Evolutionary conservation across 768 basidiomycete species (phyloP), one percentile per base, ranked within the genome.

Genomic region (Tulasnella calospora): DNA sequence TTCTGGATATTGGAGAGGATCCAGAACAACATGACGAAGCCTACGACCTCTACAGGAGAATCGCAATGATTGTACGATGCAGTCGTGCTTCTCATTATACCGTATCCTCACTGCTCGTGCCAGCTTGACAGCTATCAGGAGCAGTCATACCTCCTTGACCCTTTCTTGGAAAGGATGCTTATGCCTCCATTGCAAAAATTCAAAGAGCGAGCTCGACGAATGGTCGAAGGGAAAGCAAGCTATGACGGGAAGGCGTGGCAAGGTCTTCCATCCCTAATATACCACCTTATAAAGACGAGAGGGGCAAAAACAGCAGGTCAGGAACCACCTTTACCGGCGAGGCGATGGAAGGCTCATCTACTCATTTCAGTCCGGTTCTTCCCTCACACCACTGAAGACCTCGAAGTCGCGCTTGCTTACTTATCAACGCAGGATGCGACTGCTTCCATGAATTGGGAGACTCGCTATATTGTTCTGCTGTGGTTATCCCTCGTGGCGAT

Each of bases 401-500:
- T 99, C 4, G 88, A 90, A 0, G 88, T 94, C 73, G 92, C 92
- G 0, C 85, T 97, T 19, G 86, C 88, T 23, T 93, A 91, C 81
- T 88, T 94, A 81, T 85, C 86, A 44, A 81, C 86, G 46, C 86
- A 85, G 27, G 84, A 86, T 47, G 87, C 86, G 51, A 35, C 57
- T 77, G 83, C 84, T 71, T 80, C 83, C 0, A 82, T 83, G 12
- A 88, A 90, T 51, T 99, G 98, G 98, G 85, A 92, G 33, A 83
- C 95, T 74, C 91, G 95, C 79, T 95, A 96, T 82, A 87, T 93
- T 40, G 86, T 94, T 35, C 87, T 99, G 12, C 86, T 98, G 15
- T 99, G 97, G 97, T 87, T 99, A n/a, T 93, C 94, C 30, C 89
- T 99, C 33, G 92, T 98, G 71, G 92, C 93, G 85, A 94, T 94